A percentile compares a stretch with the other conserved stretches of the same genome.
Evolutionary conservation across 2,329 filamentous ascomycete species (phyloP).

Genomic region (Ophioceras dolichostomum): DNA sequence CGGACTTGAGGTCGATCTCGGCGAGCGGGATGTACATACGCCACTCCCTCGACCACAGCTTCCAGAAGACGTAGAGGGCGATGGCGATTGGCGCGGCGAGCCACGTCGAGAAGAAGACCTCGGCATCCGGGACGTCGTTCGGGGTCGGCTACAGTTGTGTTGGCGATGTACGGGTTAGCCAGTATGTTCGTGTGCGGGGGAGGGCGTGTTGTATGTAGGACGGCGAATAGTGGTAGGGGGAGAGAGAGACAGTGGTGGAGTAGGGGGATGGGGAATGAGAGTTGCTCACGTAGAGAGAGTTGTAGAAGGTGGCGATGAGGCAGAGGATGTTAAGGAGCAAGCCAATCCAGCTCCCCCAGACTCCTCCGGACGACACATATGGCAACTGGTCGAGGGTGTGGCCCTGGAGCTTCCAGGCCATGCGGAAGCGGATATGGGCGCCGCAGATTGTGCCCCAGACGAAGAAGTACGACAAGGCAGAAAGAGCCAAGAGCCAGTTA

Average conservation of each 20-base stretch:
- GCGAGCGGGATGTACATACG: slow-evolving; percentile 42
- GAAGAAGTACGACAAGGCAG: slow-evolving; percentile 61
- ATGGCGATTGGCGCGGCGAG: slow-evolving; percentile 45
- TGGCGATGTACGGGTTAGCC: background rate
- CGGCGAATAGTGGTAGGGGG: background rate
- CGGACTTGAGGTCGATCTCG: slow-evolving; percentile 51
- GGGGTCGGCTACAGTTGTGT: slow-evolving; percentile 17
- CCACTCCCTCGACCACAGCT: slow-evolving; percentile 40
- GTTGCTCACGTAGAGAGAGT: slow-evolving; percentile 43
- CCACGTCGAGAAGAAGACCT: slow-evolving; percentile 47
- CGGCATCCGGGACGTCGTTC: slow-evolving; percentile 20
- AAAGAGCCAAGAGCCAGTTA: slow-evolving; percentile 57
- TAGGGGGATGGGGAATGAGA: background rate
- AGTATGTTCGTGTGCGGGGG: too few relatives aligned
- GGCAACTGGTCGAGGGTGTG: slow-evolving; percentile 35
- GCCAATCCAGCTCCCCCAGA: slow-evolving; percentile 58
- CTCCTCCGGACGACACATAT: slow-evolving; percentile 36
- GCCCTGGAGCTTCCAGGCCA: slow-evolving; percentile 47
- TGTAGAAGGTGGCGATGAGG: slow-evolving; percentile 62
- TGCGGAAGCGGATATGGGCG: slow-evolving; percentile 53
- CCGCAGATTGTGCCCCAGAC: slow-evolving; percentile 61
- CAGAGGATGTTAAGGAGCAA: slow-evolving; percentile 54
- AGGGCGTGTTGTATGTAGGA: slow-evolving; percentile 6
- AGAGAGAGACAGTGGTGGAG: background rate
- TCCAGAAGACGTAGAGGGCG: slow-evolving; percentile 51